These are phyloP conservation scores for Rosa rugosa DNA, from an alignment of 306 rosid genomes.

Conservation along the genomic window DNA sequence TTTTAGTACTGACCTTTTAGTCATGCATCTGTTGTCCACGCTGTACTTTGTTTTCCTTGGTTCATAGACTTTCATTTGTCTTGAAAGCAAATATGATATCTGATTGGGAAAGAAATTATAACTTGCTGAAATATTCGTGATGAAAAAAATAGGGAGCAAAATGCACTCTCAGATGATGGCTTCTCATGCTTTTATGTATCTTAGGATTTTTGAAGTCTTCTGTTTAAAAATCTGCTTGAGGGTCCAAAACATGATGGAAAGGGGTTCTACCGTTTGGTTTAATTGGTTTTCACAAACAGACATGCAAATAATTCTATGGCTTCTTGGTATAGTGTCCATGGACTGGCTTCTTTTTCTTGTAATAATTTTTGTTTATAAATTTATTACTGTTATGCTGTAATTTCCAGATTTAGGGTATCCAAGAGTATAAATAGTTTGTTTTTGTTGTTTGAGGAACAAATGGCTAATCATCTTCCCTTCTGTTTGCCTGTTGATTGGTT, in stretches of 20 bases:
- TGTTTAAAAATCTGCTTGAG: background rate
- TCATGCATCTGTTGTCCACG: background rate
- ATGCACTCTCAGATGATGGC: background rate
- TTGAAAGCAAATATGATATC: no score
- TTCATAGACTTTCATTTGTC: background rate
- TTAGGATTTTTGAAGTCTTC: background rate
- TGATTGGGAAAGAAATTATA: background rate
- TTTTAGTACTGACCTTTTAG: background rate
- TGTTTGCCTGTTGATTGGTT: slow-evolving; percentile 18
- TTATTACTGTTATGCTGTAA: background rate
- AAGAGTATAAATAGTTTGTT: background rate
- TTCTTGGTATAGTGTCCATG: background rate
- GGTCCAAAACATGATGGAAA: background rate
- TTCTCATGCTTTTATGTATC: background rate
- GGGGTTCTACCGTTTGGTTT: background rate
- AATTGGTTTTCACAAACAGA: background rate
- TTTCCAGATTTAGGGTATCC: background rate
- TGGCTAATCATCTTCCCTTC: slow-evolving; percentile 16
- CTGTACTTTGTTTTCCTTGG: background rate
- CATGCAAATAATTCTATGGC: background rate
- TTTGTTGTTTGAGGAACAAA: background rate
- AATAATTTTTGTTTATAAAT: background rate
- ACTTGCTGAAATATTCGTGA: background rate
- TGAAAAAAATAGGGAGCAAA: background rate
- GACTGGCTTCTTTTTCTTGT: background rate